Evolutionary conservation across 352 stramenopile genomes (phyloP).

Genomic region (Globisporangium nagaii): DNA sequence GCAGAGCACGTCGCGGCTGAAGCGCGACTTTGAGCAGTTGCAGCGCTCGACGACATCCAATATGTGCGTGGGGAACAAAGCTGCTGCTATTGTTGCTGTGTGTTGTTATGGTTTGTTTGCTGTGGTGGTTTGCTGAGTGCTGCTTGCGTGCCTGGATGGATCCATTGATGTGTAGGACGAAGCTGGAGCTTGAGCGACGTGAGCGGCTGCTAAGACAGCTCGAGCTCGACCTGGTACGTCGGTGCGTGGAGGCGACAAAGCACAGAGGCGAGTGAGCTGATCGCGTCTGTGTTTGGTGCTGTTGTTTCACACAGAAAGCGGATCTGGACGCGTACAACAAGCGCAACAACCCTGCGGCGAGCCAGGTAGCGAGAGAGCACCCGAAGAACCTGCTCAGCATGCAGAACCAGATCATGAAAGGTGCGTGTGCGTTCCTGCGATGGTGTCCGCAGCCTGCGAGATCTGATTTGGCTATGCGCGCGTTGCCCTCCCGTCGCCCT

Average conservation of each 20-base stretch:
- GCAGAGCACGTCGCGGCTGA: slow-evolving; percentile 74
- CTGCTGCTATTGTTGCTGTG: not conserved
- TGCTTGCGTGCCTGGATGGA: too few species aligned
- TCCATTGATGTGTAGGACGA: slow-evolving; percentile 29
- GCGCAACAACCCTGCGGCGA: slow-evolving; percentile 19
- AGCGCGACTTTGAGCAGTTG: slow-evolving; percentile 80
- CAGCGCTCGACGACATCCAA: slow-evolving; percentile 33
- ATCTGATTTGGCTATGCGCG: not conserved
- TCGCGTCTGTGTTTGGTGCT: not conserved
- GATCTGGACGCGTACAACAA: slow-evolving; percentile 79
- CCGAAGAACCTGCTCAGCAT: slow-evolving; percentile 62
- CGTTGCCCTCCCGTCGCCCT: too few species aligned
- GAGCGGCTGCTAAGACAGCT: slow-evolving; percentile 60
- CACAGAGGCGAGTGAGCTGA: not conserved
- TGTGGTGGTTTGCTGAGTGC: not conserved
- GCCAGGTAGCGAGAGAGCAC: slow-evolving; percentile 27
- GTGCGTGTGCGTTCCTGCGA: too few species aligned
- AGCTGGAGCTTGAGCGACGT: slow-evolving; percentile 63
- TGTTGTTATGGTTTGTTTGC: not conserved
- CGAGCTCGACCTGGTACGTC: slow-evolving; percentile 46
- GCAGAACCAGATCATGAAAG: slow-evolving; percentile 89
- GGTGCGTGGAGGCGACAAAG: not conserved
- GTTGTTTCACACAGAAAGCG: slow-evolving; percentile 33
- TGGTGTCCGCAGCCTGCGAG: too few species aligned
- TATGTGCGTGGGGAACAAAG: slow-evolving; percentile 36